Base-by-base conservation (phyloP, 139 green algal genomes). In the Coelastrella sp. region DNA sequence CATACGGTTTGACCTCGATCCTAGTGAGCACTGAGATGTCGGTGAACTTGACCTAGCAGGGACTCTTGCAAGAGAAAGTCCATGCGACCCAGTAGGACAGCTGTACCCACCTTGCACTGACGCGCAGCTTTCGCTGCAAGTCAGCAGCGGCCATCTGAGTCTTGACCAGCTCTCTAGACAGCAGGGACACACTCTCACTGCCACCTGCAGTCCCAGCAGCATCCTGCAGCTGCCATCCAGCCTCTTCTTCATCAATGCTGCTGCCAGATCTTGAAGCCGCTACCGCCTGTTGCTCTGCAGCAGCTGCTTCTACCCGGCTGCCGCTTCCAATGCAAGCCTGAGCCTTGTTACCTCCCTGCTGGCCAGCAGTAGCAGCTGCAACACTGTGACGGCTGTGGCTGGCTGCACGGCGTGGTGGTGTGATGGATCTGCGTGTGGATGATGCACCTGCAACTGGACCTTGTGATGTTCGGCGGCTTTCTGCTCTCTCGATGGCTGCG, bases 61-160 rank as follows among this genome's bases (percentile, higher is more conserved):
- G n/a, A n/a, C n/a, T n/a, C n/a, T n/a, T n/a, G n/a, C n/a, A n/a
- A n/a, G n/a, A n/a, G n/a, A n/a, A n/a, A n/a, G n/a, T 9, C 45
- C 59, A 67, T 67, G 59, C 23, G 17, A 5, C 59, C 25, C n/a
- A n/a, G n/a, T n/a, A n/a, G n/a, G n/a, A n/a, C n/a, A 35, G 2
- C 32, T 27, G 0, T 41, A 23, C 84, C 27, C 41, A 89, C 73
- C 85, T 71, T 9, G 85, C 77, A 17, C 64, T 38, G 0, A 86
- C 90, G 1, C 89, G 71, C 72, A 94, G 86, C 85, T 92, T 93
- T 9, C 86, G 84, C 85, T 91, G 85, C 68, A 85, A 35, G 86
- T 95, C 91, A 30, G 91, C 91, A 76, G 93, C 88, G 0, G 90
- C 86, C 80, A 95, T 82, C 87, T 94, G 92, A 19, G 90, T 79